Percentiles rank a stretch among this genome's conserved stretches.
These are phyloP conservation scores for Brassica rapa DNA, from an alignment of 345 rosid genomes.

Conservation along the genomic window DNA sequence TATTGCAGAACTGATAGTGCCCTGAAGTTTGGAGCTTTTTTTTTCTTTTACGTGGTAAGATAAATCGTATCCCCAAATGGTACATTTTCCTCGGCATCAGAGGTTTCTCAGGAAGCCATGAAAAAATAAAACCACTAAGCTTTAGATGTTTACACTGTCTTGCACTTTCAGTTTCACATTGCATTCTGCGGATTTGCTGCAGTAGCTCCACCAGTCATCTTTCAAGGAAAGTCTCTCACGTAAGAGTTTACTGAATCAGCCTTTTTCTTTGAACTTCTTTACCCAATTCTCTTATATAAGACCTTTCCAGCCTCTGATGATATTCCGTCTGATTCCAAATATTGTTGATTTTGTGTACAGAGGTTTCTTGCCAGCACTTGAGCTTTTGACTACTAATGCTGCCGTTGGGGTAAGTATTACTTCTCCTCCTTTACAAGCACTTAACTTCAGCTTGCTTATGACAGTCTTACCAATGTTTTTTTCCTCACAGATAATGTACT, in stretches of 20 bases:
- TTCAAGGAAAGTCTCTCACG: constrained; percentile 96
- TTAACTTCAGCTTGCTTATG: constrained; percentile 1
- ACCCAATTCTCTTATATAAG: neutral
- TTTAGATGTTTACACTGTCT: constrained; percentile 21
- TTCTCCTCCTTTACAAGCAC: neutral
- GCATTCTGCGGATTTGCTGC: constrained; percentile 84
- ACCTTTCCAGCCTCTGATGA: constrained; percentile 1
- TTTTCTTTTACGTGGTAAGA: constrained; percentile 73
- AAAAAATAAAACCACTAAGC: neutral
- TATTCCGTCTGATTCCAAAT: constrained; percentile 22
- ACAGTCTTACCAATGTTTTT: neutral
- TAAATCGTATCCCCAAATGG: constrained; percentile 10
- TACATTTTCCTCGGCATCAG: constrained; percentile 14
- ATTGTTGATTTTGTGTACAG: constrained; percentile 49
- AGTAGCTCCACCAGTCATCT: constrained; percentile 90
- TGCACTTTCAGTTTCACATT: constrained; percentile 69
- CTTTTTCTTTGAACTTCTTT: neutral
- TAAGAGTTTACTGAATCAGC: constrained; percentile 45
- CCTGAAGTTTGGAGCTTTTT: constrained; percentile 88
- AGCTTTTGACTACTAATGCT: constrained; percentile 50
- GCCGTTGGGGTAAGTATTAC: constrained; percentile 69
- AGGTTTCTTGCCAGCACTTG: constrained; percentile 91
- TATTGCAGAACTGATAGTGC: constrained; percentile 95
- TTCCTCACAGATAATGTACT: constrained; percentile 69
- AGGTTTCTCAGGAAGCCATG: neutral